Percentiles rank a stretch among this genome's conserved stretches.
Evolutionary conservation across 495 filamentous ascomycete species (phyloP).

Genomic region (Opeltia flavorubescens): DNA sequence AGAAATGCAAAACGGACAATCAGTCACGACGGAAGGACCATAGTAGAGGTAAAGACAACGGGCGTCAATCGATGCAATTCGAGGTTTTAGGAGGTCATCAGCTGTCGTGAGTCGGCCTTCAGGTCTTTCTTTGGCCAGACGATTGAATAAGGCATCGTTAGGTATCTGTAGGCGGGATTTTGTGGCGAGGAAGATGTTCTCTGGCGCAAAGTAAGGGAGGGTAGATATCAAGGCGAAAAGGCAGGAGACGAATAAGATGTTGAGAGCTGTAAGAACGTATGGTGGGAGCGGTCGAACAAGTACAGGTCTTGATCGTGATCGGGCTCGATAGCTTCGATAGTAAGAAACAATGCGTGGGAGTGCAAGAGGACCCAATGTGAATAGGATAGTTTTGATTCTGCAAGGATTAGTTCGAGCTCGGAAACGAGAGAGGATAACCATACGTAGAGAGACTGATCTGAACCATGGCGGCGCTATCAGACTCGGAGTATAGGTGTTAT

Average conservation of each 20-base stretch:
- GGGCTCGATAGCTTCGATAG: conserved; percentile 48
- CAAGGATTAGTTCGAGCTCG: neutral
- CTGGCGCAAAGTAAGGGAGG: conserved; percentile 54
- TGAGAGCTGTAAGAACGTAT: conserved; percentile 35
- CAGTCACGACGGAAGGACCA: conserved; percentile 55
- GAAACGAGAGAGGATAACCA: neutral
- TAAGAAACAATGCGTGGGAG: conserved; percentile 56
- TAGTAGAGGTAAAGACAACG: conserved; percentile 70
- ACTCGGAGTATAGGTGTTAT: conserved; percentile 5
- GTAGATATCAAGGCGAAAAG: conserved; percentile 45
- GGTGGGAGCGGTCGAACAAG: conserved; percentile 34
- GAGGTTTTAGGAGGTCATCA: conserved; percentile 50
- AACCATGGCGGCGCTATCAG: conserved; percentile 4
- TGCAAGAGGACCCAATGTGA: conserved; percentile 78
- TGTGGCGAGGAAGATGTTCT: conserved; percentile 71
- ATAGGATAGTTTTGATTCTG: conserved; percentile 62
- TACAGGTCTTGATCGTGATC: conserved; percentile 28
- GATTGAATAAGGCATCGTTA: conserved; percentile 70
- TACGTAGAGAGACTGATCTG: conserved; percentile 13
- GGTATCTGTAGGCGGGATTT: conserved; percentile 72
- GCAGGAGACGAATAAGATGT: conserved; percentile 44
- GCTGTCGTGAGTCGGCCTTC: conserved; percentile 34
- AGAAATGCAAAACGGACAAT: conserved; percentile 70
- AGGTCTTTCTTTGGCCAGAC: conserved; percentile 50
- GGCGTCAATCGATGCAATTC: conserved; percentile 54